phyloP scores from a whole-genome alignment of 768 basidiomycete species.

The Phlebiopsis flavidoalba region DNA sequence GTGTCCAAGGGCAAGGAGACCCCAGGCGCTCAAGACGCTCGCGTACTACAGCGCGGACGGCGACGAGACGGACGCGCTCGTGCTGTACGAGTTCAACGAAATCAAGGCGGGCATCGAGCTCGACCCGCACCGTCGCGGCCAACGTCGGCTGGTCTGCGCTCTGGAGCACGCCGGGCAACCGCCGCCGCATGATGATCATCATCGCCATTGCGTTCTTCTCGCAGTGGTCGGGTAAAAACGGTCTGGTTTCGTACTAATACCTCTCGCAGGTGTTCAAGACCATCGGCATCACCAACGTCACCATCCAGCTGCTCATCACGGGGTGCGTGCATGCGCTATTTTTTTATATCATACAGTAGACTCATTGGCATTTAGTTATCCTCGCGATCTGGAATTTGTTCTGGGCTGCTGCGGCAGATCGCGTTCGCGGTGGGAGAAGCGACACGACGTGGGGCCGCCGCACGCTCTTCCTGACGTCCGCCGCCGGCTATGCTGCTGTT shows the following conservation, averaged over 20 bases:
- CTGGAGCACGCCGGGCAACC: constrained; percentile 63
- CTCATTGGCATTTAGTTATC: constrained; percentile 31
- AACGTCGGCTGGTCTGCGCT: constrained; percentile 70
- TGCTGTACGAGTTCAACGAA: constrained; percentile 72
- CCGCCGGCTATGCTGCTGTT: constrained; percentile 56
- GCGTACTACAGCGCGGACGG: constrained; percentile 84
- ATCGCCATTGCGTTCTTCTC: constrained; percentile 79
- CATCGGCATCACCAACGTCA: constrained; percentile 58
- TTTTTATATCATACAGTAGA: background rate
- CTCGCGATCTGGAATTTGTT: constrained; percentile 78
- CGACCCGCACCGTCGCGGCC: constrained; percentile 51
- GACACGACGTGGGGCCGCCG: constrained; percentile 66
- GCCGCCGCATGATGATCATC: constrained; percentile 72
- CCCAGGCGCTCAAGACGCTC: constrained; percentile 61
- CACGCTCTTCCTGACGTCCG: constrained; percentile 61
- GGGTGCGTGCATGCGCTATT: constrained; percentile 30
- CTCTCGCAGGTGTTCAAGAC: constrained; percentile 65
- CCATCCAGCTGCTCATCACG: constrained; percentile 75
- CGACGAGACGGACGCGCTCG: constrained; percentile 62
- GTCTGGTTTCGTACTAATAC: constrained; percentile 79
- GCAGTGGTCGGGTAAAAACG: constrained; percentile 81
- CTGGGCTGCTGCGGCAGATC: constrained; percentile 57
- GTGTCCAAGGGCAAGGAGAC: constrained; percentile 68
- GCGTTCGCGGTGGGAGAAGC: constrained; percentile 58
- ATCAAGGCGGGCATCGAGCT: constrained; percentile 74